Evolutionary conservation across 2,329 filamentous ascomycete genomes (phyloP), one percentile per base, ranked within the genome.

Genomic region (Tricladium varicosporioides): DNA sequence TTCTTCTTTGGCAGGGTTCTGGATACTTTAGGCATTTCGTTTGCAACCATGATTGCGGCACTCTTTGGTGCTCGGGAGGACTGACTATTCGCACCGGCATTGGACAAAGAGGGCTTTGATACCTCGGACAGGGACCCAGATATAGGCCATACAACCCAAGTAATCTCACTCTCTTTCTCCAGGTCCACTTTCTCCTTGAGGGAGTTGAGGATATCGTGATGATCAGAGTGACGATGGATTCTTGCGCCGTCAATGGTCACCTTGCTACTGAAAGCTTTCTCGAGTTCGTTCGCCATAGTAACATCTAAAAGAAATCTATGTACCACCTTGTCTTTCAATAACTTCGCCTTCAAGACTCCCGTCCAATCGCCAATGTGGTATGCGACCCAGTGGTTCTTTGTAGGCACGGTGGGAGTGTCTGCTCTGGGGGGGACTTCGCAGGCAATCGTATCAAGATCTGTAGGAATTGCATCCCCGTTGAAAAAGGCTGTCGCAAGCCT

Each of bases 281-380:
- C 61, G 8, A 62, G 27, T 27, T 55, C 47, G 31, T 62, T 60
- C 1, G 60, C 54, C 45, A 62, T 51, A n/a, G 58, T 42, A 31
- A 59, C 18, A 50, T 65, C 63, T 19, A 56, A 33, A 8, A 63
- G 54, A 19, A 65, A 62, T 4, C 56, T 10, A 13, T 31, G 36
- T 14, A 63, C 11, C 5, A 11, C 40, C 7, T 44, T 48, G 45
- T 62, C 51, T 11, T 48, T 5, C 11, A 60, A 16, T 10, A 57
- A 51, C 3, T 53, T 14, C 5, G 40, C 9, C 2, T 36, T 11
- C 5, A 60, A 18, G n/a, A 55, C 48, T n/a, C 60, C 55, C 7
- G 44, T 44, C 33, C 50, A 22, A 31, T 57, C 53, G 44, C 27
- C 22, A 18, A 19, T 27, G 36, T 53, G 2, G 36, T 58, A 54